Base-by-base conservation (phyloP, 2,329 filamentous ascomycete genomes). In the Penicillium rolfsii region DNA sequence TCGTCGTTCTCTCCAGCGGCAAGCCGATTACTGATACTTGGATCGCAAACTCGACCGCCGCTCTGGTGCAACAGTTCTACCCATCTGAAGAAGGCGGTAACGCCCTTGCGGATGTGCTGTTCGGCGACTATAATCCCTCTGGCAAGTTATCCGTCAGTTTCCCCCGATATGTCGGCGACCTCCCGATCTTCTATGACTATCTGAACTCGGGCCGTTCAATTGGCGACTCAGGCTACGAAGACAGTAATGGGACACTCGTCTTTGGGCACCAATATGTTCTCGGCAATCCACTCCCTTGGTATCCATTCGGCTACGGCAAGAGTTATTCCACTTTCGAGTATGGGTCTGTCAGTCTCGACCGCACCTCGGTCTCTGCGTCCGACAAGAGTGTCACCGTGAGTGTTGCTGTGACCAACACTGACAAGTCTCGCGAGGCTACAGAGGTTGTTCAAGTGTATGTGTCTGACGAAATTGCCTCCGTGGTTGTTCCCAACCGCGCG, bases 31-130 rank as follows among this genome's bases (percentile, higher is more conserved):
- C 88, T 0, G 89, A 91, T 73, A 82, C 87, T 4, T 91, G 89
- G 89, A 88, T 91, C 71, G 87, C 86, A 0, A 80, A 84, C 35
- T 81, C 82, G 28, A 87, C 89, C 0, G 80, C 86, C 0, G 88
- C 87, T 0, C 81, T 92, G 0, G 78, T 91, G 0, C 89, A 91
- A 71, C 89, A 91, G 73, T 91, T 91, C 76, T 92, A 91, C 68
- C 87, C 88, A 6, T 88, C 86, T 0, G 88, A 91, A 68, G 80
- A 90, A 76, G 88, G 87, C 26, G 88, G 88, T 0, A 79, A 87
- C 60, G 88, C 87, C 1, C 80, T 90, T 1, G 88, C 88, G 0
- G 86, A 89, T 63, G 80, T 90, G 33, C 79, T 90, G 1, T 88
- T 86, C 67, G 88, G 88, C 28, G 79, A 85, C 57, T 82, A 84